Conservation (phyloP, 2,329 filamentous ascomycete genomes). For the Colletotrichum tamarilloi region DNA sequence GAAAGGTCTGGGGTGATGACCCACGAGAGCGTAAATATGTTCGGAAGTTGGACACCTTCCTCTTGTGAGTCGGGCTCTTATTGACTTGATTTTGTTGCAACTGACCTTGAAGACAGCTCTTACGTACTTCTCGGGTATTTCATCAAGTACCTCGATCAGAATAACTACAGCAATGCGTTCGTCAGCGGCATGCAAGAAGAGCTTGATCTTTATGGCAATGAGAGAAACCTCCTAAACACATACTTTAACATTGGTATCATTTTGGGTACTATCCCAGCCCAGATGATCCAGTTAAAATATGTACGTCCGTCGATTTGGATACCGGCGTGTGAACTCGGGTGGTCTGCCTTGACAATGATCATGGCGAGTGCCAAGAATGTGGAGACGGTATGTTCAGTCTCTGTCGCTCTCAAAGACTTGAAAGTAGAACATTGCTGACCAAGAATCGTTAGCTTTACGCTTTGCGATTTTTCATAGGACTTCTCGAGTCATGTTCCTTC, state of each 20-base stretch:
- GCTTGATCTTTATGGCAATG: not conserved
- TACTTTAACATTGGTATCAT: not conserved
- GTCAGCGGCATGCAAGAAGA: not conserved
- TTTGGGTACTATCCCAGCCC: not conserved
- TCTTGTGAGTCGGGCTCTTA: not conserved
- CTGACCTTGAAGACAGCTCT: not conserved
- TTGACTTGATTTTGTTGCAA: accelerated
- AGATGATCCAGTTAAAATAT: not conserved
- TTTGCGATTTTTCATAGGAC: not conserved
- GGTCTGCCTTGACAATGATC: not conserved
- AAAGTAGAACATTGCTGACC: not conserved
- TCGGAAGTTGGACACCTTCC: not conserved
- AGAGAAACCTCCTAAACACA: not conserved
- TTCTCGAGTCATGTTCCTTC: not conserved
- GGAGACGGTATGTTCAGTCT: not conserved
- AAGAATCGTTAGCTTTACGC: not conserved
- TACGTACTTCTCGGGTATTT: not conserved
- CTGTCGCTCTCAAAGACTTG: too few relatives aligned
- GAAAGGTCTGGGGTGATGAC: not conserved
- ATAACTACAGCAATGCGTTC: not conserved
- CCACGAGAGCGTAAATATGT: not conserved
- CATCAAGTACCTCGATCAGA: not conserved
- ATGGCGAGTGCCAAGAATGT: not conserved
- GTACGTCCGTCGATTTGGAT: not conserved
- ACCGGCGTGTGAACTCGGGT: not conserved